Conservation (phyloP, 2,329 filamentous ascomycete genomes). For the Pezicula rhizophila region DNA sequence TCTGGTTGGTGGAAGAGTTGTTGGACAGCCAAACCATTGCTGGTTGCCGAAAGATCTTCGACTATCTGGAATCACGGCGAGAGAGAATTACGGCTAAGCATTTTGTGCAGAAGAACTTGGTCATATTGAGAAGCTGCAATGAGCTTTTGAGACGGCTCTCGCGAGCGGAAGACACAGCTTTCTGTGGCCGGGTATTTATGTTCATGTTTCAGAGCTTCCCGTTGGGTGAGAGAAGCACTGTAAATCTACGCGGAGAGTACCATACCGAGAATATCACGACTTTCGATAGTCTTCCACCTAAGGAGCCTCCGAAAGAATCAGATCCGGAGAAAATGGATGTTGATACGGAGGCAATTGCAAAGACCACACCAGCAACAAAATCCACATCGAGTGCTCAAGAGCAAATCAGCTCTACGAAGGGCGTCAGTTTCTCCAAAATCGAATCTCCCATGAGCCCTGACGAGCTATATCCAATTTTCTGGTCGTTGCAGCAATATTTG, state of each 20-base stretch:
- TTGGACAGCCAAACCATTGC: conserved; percentile 93
- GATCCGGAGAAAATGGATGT: conserved; percentile 58
- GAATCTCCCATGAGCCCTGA: conserved; percentile 60
- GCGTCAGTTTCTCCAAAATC: conserved; percentile 33
- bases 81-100: conserved; percentile 79
- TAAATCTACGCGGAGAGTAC: conserved; percentile 93
- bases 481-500: conserved; percentile 87
- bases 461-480: conserved; percentile 83
- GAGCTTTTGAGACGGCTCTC: conserved; percentile 89
- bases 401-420: conserved; percentile 32
- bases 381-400: conserved; percentile 21
- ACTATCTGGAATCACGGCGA: conserved; percentile 88
- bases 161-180: conserved; percentile 93
- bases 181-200: conserved; percentile 95
- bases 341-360: conserved; percentile 42
- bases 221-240: conserved; percentile 91
- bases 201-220: conserved; percentile 98
- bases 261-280: conserved; percentile 91
- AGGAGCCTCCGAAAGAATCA: conserved; percentile 22
- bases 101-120: conserved; percentile 76
- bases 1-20: conserved; percentile 90
- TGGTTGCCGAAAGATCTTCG: conserved; percentile 85
- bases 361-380: conserved; percentile 22
- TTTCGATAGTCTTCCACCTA: conserved; percentile 56
- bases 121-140: conserved; percentile 91